Evolutionary conservation across 2,329 filamentous ascomycete species (phyloP), one percentile per base, ranked within the genome.

Genomic region (Trichoderma lentiforme): DNA sequence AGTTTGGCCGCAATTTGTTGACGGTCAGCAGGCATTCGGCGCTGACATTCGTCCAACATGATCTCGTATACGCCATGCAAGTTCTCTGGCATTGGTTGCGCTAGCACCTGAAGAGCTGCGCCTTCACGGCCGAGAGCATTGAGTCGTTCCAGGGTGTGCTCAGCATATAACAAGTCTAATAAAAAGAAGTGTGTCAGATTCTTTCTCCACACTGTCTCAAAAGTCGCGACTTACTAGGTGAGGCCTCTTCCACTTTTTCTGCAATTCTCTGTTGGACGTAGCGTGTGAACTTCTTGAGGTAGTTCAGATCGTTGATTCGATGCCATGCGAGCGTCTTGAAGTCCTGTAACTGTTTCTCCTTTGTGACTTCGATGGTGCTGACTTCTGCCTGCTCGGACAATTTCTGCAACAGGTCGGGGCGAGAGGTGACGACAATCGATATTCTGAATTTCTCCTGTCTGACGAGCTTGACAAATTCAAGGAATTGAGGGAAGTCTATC

Each of bases 141-240:
- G 4, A 82, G 72, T 0, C 78, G 74, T 7, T 73, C 56, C 0
- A 83, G 75, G 30, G 82, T 75, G n/a, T 82, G 80, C 28, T 82
- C 78, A 0, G 79, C 78, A 36, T 82, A 83, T 1, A 82, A 75
- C 74, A 83, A 77, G 26, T 78, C 79, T 81, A 51, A 7, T 7
- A 36, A 6, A 3, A 7, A 30, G 18, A 30, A 3, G 3, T 11
- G 3, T 51, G 53, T 67, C 28, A 58, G n/a, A 18, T 15, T 26
- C 4, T 8, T 9, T n/a, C 21, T 8, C 8, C 6, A 14, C 15
- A 14, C 15, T 6, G 2, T 18, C 7, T 21, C 43, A 21, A 12
- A 6, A 0, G 12, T 12, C 4, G 2, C 24, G 36, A 73, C 80
- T 73, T 74, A 81, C 79, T 79, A 7, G 81, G 80, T 1, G 81